Conservation (phyloP, 306 rosid species). For the Vigna hirtella region DNA sequence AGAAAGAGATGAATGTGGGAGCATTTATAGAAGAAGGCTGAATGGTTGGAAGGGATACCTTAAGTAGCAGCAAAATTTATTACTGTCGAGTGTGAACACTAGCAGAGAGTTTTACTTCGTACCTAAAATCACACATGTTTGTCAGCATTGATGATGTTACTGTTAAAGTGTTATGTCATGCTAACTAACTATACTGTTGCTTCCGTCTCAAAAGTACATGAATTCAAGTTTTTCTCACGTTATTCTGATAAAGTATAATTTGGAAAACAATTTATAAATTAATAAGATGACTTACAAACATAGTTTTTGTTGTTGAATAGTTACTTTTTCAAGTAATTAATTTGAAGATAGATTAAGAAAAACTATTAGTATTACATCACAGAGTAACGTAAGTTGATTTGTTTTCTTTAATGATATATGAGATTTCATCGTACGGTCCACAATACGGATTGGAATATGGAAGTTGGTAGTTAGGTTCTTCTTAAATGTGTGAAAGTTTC, state of each 20-base stretch:
- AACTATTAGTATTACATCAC: too few relatives aligned
- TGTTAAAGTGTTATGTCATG: not conserved
- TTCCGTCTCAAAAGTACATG: too few relatives aligned
- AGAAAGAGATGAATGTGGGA: constrained; percentile 18
- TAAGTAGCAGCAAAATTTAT: constrained; percentile 27
- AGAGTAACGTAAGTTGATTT: too few relatives aligned
- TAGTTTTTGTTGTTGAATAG: too few relatives aligned
- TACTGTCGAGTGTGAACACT: constrained; percentile 32
- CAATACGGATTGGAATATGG: not conserved
- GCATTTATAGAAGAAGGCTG: constrained; percentile 54
- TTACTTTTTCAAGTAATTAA: too few relatives aligned
- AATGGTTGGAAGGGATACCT: constrained; percentile 31
- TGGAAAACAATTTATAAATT: too few relatives aligned
- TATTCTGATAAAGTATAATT: too few relatives aligned
- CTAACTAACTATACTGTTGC: too few relatives aligned
- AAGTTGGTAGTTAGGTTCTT: constrained; percentile 14
- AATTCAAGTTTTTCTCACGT: too few relatives aligned
- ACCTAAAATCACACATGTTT: constrained; percentile 42
- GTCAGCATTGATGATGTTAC: not conserved
- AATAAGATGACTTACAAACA: too few relatives aligned
- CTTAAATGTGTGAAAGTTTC: constrained; percentile 7
- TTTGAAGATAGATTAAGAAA: too few relatives aligned
- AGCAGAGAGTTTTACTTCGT: not conserved
- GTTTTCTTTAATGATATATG: too few relatives aligned
- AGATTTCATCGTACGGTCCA: not conserved